Percentiles rank a stretch among this genome's conserved stretches.
Evolutionary conservation across 139 green algal species (phyloP).

Genomic region (Desmodesmus armatus): DNA sequence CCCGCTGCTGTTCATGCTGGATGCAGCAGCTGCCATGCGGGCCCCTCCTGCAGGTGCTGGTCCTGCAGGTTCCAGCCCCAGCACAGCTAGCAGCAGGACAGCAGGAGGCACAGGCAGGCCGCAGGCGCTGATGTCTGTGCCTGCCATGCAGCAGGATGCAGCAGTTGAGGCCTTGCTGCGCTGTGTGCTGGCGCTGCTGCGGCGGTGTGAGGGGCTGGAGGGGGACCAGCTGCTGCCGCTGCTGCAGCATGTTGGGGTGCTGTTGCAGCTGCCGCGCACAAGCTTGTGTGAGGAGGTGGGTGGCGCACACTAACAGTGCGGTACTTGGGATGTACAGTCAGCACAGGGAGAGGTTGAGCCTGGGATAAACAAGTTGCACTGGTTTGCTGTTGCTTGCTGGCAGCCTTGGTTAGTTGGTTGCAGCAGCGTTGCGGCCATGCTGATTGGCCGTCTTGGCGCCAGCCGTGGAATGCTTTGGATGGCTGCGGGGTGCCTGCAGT

Average conservation of each 20-base stretch:
- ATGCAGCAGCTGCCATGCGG: slow-evolving; percentile 50
- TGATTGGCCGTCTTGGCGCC: too few relatives aligned
- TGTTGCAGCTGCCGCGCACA: slow-evolving; percentile 54
- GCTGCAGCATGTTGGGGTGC: slow-evolving; percentile 63
- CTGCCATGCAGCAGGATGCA: slow-evolving; percentile 58
- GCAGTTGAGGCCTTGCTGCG: slow-evolving; percentile 67
- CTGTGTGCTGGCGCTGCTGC: slow-evolving; percentile 46
- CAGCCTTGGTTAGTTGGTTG: too few relatives aligned
- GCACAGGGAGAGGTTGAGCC: too few relatives aligned
- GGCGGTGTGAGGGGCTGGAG: slow-evolving; percentile 1
- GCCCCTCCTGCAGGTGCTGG: slow-evolving; percentile 13
- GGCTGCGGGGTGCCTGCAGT: too few relatives aligned
- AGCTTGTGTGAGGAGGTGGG: slow-evolving; percentile 39
- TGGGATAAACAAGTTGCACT: too few relatives aligned
- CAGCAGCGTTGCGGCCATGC: too few relatives aligned
- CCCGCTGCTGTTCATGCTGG: slow-evolving; percentile 74
- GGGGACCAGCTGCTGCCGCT: slow-evolving; percentile 37
- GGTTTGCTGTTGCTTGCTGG: background rate
- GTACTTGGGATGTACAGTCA: too few relatives aligned
- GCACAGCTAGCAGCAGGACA: background rate
- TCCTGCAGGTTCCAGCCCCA: too few relatives aligned
- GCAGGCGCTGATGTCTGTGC: slow-evolving; percentile 43
- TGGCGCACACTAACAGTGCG: too few relatives aligned
- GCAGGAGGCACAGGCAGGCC: slow-evolving; percentile 10
- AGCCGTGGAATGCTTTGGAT: too few relatives aligned